Evolutionary conservation across 495 filamentous ascomycete genomes (phyloP).

Genomic region (Halenospora varia): DNA sequence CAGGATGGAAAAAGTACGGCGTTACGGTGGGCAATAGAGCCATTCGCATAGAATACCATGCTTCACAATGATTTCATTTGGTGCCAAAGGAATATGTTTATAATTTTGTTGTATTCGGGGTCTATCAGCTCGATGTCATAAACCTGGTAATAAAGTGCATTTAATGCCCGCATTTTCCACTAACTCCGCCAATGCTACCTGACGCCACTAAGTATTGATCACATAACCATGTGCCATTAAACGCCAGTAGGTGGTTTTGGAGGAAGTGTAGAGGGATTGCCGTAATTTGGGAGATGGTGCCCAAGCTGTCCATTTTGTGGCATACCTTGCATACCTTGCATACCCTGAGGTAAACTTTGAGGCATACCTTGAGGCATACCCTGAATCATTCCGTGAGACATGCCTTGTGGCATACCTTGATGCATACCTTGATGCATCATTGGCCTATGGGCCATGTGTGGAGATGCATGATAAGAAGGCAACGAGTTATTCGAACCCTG

Average conservation of each 20-base stretch:
- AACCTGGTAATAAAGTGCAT: constrained; percentile 21
- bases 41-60: constrained; percentile 23
- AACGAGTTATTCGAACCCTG: constrained; percentile 51
- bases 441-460: constrained; percentile 24
- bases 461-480: constrained; percentile 33
- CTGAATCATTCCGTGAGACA: constrained; percentile 15
- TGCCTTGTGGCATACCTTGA: constrained; percentile 8
- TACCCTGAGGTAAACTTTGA: constrained; percentile 12
- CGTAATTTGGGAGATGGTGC: constrained; percentile 48
- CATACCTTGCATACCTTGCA: constrained; percentile 12
- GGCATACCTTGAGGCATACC: constrained; percentile 6
- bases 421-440: constrained; percentile 26
- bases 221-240: constrained; percentile 17
- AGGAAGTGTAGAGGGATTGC: constrained; percentile 51
- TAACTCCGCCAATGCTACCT: constrained; percentile 31
- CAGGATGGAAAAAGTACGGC: constrained; percentile 28
- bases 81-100: background rate
- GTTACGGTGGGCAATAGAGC: constrained; percentile 22
- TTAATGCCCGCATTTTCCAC: constrained; percentile 24
- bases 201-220: constrained; percentile 23
- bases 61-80: constrained; percentile 2
- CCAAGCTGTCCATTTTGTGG: constrained; percentile 22
- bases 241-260: constrained; percentile 45
- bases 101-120: constrained; percentile 22
- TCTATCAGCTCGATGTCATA: constrained; percentile 29